Base-by-base conservation (phyloP, 192 early-diverging fungal genomes). In the Coemansia sp. region DNA sequence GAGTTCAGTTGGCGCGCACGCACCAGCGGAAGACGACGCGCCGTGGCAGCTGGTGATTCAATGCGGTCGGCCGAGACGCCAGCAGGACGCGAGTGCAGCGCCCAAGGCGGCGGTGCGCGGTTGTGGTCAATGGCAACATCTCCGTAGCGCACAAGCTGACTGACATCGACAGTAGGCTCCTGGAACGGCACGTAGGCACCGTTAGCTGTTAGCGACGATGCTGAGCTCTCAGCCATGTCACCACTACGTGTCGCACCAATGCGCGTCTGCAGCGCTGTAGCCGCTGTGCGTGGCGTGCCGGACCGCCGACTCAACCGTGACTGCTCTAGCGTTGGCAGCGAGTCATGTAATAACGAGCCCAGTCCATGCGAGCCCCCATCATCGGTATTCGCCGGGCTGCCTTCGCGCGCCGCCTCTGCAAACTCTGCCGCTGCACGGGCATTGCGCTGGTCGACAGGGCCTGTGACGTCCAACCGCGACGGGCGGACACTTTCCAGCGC, bases 141-240 rank as follows among this genome's bases (percentile, higher is more conserved):
- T 7, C 56, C 55, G 49, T 76, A 81, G 5, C 51, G 24, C 4
- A 69, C 69, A 63, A 81, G 48, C 32, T 65, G 55, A 26, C 48
- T 54, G 5, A 81, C 49, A 24, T 81, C 78, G 4, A 81, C 70
- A 0, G 78, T 81, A 3, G 78, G 78, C 6, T 81, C 78, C 61
- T 81, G 78, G 56, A 81, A 81, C 54, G 78, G 78, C 67, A 73
- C 63, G 30, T 81, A 81, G 9, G n/a, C 44, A 31, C 53, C 51
- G 18, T 34, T 48, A 10, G 71, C 63, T 22, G 71, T 57, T 4
- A 32, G 18, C n/a, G 59, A n/a, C 54, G 54, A 25, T 7, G n/a
- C 19, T 10, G 50, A 52, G 27, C 32, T 5, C 7, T 19, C 14
- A 1, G 32, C 3, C 3, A 25, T 14, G 12, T 18, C 38, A 44